These are phyloP conservation scores for Backusella psychrophila DNA, from an alignment of 192 early-diverging fungal genomes.

Conservation along the genomic window DNA sequence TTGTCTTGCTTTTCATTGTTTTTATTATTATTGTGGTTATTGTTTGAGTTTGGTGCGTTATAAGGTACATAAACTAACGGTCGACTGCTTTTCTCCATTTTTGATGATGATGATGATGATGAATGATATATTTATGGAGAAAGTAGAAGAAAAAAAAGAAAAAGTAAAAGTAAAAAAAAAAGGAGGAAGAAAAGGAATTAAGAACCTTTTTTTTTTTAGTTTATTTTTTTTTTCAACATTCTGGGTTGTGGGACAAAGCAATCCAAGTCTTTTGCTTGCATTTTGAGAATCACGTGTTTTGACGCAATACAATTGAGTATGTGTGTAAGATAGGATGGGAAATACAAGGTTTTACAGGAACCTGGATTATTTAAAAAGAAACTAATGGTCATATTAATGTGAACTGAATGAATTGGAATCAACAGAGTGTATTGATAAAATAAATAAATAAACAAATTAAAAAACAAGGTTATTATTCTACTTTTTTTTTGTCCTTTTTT, in stretches of 20 bases:
- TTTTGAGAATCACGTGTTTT: background rate
- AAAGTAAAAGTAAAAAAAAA: background rate
- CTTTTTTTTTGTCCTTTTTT: background rate
- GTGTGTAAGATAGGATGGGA: too few relatives aligned
- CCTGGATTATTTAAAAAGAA: background rate
- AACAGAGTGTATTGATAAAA: background rate
- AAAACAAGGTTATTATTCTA: background rate
- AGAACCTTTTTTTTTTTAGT: background rate
- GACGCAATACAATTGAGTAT: background rate
- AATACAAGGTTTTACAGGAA: background rate
- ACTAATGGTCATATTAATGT: background rate
- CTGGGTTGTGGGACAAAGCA: background rate
- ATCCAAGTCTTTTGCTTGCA: background rate
- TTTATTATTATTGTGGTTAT: background rate
- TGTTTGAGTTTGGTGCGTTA: background rate
- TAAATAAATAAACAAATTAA: background rate
- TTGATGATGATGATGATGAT: background rate
- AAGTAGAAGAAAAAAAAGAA: background rate
- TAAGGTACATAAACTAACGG: conserved; percentile 10
- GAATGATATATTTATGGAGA: background rate
- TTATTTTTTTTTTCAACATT: background rate
- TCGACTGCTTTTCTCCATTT: background rate
- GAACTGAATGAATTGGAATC: background rate
- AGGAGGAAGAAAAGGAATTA: background rate
- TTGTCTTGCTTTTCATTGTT: background rate